Evolutionary conservation across 2,329 filamentous ascomycete genomes (phyloP), one percentile per base, ranked within the genome.

Genomic region (Dichotomopilus funicola): DNA sequence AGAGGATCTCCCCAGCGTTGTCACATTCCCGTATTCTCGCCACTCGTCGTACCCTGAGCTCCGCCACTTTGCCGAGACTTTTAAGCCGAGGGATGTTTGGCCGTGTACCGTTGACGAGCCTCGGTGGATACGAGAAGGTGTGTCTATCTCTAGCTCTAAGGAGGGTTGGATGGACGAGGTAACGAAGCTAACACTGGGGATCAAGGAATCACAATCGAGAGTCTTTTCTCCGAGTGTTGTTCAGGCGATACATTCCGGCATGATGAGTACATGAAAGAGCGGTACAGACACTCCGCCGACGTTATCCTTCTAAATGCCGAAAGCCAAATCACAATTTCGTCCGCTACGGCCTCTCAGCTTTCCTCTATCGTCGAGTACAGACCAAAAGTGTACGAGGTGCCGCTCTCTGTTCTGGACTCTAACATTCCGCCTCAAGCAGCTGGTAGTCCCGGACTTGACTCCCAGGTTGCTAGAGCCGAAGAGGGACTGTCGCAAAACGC

Each of bases 41-140:
- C 92, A 97, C 69, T 95, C 92, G 0, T 95, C 89, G 0, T 92
- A 94, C 58, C 73, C 76, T 0, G 92, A 96, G 67, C 78, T 95
- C 2, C 87, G 89, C 60, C 72, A 83, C 52, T 72, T 96, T 0
- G 76, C 96, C 1, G 67, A 75, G 3, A 75, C 77, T 0, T 88
- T 96, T 63, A 79, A 73, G 34, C 91, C 91, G 0, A 81, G 73
- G 46, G 90, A 96, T 63, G 75, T 96, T 2, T 88, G 87, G 74
- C 90, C 91, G 0, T 96, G 91, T 65, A 95, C 90, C 0, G 82
- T 87, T 1, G 78, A 89, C 58, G 70, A 78, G 12, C 64, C 69
- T 0, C 72, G 72, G 1, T 96, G 91, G 91, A 55, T 72, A 3
- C 72, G 73, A 34, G 74, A 83, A 56, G 75, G 74, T 65, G 69